These are phyloP conservation scores for Fusarium udum DNA, from an alignment of 2,329 filamentous ascomycete genomes.

Conservation along the genomic window DNA sequence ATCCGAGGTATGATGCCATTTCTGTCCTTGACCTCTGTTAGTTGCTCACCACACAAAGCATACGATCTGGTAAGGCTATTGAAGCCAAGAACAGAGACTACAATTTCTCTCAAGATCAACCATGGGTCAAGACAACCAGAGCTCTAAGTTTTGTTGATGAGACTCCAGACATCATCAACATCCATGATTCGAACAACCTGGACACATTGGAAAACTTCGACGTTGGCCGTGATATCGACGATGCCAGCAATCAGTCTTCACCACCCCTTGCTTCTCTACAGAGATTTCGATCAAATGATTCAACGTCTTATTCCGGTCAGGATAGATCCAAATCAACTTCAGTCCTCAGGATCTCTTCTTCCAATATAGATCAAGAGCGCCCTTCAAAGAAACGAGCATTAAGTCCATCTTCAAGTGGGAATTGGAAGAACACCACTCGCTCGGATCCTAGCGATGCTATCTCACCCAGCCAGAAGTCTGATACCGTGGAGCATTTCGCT, in stretches of 20 bases:
- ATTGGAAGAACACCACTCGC: conserved; percentile 23
- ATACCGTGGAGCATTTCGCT: conserved; percentile 6
- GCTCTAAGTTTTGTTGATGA: conserved; percentile 45
- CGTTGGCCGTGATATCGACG: not conserved
- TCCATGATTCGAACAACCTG: conserved; percentile 37
- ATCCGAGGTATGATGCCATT: conserved; percentile 33
- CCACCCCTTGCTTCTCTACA: conserved; percentile 4
- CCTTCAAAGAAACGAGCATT: conserved; percentile 38
- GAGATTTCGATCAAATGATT: conserved; percentile 1
- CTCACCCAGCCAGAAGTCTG: conserved; percentile 30
- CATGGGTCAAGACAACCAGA: conserved; percentile 43
- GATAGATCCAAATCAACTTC: not conserved
- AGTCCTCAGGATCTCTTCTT: not conserved
- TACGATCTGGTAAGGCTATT: conserved; percentile 27
- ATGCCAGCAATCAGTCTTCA: conserved; percentile 17
- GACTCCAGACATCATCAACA: conserved; percentile 43
- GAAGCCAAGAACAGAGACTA: conserved; percentile 33
- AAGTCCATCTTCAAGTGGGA: conserved; percentile 27
- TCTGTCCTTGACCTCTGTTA: not conserved
- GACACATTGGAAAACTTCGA: conserved; percentile 17
- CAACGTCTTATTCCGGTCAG: not conserved
- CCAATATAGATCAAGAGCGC: conserved; percentile 2
- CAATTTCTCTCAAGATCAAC: conserved; percentile 41
- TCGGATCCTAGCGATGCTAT: conserved; percentile 16
- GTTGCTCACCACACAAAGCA: conserved; percentile 20